These are phyloP conservation scores for Colletotrichum sp. DNA, from an alignment of 2,329 filamentous ascomycete genomes.

Conservation along the genomic window DNA sequence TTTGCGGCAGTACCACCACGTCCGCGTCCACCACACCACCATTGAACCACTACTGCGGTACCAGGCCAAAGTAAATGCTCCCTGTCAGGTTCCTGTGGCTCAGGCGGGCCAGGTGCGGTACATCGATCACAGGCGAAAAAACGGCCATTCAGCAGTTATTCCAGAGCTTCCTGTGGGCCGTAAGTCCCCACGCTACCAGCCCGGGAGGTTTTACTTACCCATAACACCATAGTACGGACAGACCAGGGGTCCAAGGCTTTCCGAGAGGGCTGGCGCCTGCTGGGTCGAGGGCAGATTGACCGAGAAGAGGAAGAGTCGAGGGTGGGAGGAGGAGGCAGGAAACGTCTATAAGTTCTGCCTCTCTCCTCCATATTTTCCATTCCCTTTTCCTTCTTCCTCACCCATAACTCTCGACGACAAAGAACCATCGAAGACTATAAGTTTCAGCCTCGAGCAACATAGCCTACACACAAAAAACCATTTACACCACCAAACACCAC, in stretches of 20 bases:
- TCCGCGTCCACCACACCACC: neutral
- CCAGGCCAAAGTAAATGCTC: too few species aligned
- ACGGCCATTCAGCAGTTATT: too few species aligned
- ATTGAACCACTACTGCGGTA: neutral
- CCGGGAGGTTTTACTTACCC: too few species aligned
- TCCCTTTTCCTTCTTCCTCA: fast-evolving
- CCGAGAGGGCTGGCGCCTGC: neutral
- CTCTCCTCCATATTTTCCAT: neutral
- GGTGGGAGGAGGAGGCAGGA: neutral
- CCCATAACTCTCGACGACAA: neutral
- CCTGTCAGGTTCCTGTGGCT: too few species aligned
- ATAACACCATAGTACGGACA: neutral
- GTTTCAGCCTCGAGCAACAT: neutral
- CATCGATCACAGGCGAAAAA: too few species aligned
- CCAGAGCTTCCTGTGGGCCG: too few species aligned
- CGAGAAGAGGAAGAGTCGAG: neutral
- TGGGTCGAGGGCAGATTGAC: neutral
- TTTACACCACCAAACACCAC: constrained; percentile 13
- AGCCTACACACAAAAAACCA: neutral
- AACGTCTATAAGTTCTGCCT: constrained; percentile 18
- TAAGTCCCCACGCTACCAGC: too few species aligned
- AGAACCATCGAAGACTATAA: neutral
- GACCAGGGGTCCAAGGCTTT: constrained; percentile 19
- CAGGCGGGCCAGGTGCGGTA: too few species aligned
- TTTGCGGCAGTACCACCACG: neutral